Base-by-base conservation (phyloP, 306 rosid species). In the Quercus aquifolioides region DNA sequence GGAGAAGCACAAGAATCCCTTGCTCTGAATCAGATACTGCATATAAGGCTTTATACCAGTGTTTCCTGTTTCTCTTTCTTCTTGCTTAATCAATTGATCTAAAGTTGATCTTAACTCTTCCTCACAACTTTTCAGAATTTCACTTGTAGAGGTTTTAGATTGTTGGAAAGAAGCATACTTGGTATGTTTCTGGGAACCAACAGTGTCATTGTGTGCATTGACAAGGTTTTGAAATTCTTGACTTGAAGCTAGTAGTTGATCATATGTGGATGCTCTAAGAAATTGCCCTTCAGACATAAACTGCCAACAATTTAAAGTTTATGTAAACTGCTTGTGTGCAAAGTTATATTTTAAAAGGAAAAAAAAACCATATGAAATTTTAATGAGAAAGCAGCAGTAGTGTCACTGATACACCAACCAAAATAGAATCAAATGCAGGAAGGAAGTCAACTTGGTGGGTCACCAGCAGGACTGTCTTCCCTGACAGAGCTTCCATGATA, bases 391-490 rank as follows among this genome's bases (percentile, higher is more conserved):
- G 9, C 1, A 18, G 52, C 17, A 33, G 72, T 35, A 33, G 52
- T 67, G 28, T 31, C 69, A 75, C 15, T 8, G 51, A 70, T 23
- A 46, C 20, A 74, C 69, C 72, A 78, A 90, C 92, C 92, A 88
- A 26, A 75, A 90, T 69, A 49, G 60, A 71, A 59, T 88, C 83
- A 79, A 90, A 90, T 9, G 87, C 85, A 4, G 88, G 90, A 62
- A 90, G 91, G 76, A 88, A 88, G 49, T 88, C 91, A 6, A 90
- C 88, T 86, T 90, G 94, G 82, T 90, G 90, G 69, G 91, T 88
- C 35, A 90, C 91, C 1, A 90, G 88, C 59, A 88, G 65, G 56
- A 90, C 88, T 6, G 91, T 90, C 68, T 90, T 90, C 74, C 65
- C 83, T 30, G 77, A 9, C 26, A 88, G 84, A 67, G 89, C 88